Conservation (phyloP, 441 rosid genomes). For the Corymbia citriodora region DNA sequence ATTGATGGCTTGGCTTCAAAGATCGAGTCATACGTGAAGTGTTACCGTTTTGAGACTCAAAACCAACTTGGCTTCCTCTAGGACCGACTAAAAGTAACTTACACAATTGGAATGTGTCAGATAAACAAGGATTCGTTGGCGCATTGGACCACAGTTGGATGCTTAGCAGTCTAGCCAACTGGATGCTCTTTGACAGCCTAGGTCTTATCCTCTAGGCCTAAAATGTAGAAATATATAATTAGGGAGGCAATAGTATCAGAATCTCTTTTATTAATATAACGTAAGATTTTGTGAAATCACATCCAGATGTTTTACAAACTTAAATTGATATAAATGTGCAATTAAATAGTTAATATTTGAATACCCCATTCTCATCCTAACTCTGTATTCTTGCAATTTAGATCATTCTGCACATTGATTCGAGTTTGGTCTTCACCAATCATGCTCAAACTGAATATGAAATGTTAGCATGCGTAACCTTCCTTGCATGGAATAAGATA, state of each 20-base stretch:
- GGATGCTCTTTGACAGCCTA: background rate
- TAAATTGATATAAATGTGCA: background rate
- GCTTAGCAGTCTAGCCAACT: background rate
- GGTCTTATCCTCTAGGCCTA: fast-evolving
- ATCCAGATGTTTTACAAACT: background rate
- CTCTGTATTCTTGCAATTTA: background rate
- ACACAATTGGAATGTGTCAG: background rate
- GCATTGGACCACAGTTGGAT: background rate
- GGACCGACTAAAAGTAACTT: background rate
- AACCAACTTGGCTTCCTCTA: background rate
- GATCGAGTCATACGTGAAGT: background rate
- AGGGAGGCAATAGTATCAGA: background rate
- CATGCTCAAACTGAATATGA: background rate
- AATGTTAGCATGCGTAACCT: background rate
- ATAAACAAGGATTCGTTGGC: background rate
- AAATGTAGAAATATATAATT: background rate
- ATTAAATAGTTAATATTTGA: background rate
- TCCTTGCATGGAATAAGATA: background rate
- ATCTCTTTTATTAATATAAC: fast-evolving
- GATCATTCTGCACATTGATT: background rate
- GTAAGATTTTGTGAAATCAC: fast-evolving
- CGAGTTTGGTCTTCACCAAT: background rate
- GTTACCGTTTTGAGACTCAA: background rate
- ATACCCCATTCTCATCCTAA: background rate
- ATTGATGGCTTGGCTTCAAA: background rate